phyloP scores from a whole-genome alignment of 805 yeast genomes.

The Metschnikowia peoriensis region DNA sequence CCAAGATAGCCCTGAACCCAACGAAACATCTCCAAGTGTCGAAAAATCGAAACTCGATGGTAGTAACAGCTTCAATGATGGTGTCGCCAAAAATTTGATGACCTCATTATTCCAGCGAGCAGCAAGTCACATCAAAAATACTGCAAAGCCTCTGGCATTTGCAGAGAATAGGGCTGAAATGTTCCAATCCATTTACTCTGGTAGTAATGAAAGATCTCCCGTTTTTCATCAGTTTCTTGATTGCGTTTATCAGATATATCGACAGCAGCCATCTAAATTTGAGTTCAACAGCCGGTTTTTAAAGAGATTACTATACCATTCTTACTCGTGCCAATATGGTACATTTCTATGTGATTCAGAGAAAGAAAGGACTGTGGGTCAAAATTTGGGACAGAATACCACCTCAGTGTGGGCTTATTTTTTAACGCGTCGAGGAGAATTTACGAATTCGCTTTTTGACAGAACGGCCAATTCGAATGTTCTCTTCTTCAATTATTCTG shows the following conservation, averaged over 20 bases:
- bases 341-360: slow-evolving; percentile 80
- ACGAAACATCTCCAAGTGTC: not conserved
- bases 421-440: slow-evolving; percentile 68
- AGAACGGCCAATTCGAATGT: slow-evolving; percentile 25
- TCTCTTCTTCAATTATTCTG: slow-evolving; percentile 58
- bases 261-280: slow-evolving; percentile 69
- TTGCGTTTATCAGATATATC: slow-evolving; percentile 73
- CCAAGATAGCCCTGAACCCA: not conserved
- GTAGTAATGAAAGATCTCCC: slow-evolving; percentile 60
- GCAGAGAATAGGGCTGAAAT: slow-evolving; percentile 1
- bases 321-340: slow-evolving; percentile 94
- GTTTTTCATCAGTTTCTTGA: slow-evolving; percentile 93
- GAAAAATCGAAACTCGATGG: not conserved
- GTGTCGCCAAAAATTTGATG: slow-evolving; percentile 25
- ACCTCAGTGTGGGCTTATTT: slow-evolving; percentile 94
- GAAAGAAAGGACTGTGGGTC: slow-evolving; percentile 44
- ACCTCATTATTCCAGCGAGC: slow-evolving; percentile 39
- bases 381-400: slow-evolving; percentile 47
- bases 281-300: slow-evolving; percentile 89
- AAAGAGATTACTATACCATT: slow-evolving; percentile 79
- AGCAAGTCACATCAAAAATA: slow-evolving; percentile 39
- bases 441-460: slow-evolving; percentile 52
- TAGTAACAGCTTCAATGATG: not conserved
- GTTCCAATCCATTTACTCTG: slow-evolving; percentile 23
- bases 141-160: slow-evolving; percentile 27